These are phyloP conservation scores for Syzygium oleosum DNA, from an alignment of 345 rosid genomes.

Conservation along the genomic window DNA sequence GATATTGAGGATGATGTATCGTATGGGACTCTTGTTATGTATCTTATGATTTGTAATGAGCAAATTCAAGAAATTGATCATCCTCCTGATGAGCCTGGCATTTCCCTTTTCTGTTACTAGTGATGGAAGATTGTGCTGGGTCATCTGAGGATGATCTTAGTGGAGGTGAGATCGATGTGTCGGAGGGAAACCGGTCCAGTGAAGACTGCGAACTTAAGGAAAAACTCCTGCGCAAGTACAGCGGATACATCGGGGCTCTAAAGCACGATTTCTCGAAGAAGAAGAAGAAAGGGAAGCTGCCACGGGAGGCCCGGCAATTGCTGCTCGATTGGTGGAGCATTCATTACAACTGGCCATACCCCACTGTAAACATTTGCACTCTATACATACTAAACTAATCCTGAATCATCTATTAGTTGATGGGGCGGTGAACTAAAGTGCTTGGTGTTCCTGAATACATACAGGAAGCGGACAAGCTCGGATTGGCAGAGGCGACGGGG, in stretches of 20 bases:
- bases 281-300: constrained; percentile 54
- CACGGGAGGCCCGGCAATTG: constrained; percentile 33
- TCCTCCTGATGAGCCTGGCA: background rate
- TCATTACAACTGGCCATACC: constrained; percentile 56
- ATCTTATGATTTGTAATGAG: background rate
- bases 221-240: constrained; percentile 30
- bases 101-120: background rate
- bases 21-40: background rate
- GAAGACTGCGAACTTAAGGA: constrained; percentile 38
- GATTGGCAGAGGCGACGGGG: constrained; percentile 38
- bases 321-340: constrained; percentile 49
- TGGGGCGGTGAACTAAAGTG: background rate
- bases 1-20: background rate
- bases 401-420: background rate
- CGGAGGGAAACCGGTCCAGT: background rate
- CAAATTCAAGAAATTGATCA: background rate
- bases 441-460: background rate
- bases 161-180: constrained; percentile 24
- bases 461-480: constrained; percentile 46
- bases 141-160: constrained; percentile 27
- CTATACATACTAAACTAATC: background rate
- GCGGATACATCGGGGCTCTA: constrained; percentile 30
- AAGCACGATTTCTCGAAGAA: constrained; percentile 43
- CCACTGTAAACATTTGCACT: constrained; percentile 23
- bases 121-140: constrained; percentile 18